Conservation (phyloP, 805 yeast species). For the Clavispora asparagi region DNA sequence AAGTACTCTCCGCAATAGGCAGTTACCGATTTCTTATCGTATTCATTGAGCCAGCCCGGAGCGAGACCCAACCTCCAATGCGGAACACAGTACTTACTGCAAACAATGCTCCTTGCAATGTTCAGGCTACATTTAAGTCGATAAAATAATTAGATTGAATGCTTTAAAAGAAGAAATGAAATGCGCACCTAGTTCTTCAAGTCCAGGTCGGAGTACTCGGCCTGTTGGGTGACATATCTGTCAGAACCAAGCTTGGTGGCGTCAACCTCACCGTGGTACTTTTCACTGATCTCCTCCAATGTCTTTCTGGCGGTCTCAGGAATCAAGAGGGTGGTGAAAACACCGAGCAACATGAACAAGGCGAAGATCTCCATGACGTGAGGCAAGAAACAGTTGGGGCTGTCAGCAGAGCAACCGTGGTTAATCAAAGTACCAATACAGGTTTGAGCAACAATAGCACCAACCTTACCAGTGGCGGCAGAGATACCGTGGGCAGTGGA, state of each 20-base stretch:
- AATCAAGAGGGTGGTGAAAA: slow-evolving; percentile 56
- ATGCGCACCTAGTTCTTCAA: slow-evolving; percentile 16
- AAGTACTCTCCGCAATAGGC: too few species aligned
- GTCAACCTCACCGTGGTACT: slow-evolving; percentile 73
- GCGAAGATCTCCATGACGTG: slow-evolving; percentile 95
- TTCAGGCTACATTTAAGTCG: too few species aligned
- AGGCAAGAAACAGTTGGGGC: slow-evolving; percentile 72
- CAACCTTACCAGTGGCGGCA: slow-evolving; percentile 88
- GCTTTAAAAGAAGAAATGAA: background rate
- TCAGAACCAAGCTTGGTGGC: slow-evolving; percentile 36
- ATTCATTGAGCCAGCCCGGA: too few species aligned
- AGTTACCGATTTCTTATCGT: too few species aligned
- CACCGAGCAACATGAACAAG: slow-evolving; percentile 82
- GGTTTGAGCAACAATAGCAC: slow-evolving; percentile 89
- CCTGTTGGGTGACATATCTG: slow-evolving; percentile 30
- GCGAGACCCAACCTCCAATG: too few species aligned
- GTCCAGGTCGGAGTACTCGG: slow-evolving; percentile 34
- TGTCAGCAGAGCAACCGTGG: slow-evolving; percentile 65
- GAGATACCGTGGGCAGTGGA: slow-evolving; percentile 94
- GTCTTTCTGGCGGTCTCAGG: slow-evolving; percentile 94
- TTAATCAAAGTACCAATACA: slow-evolving; percentile 78
- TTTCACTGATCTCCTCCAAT: slow-evolving; percentile 76
- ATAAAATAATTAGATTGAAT: background rate
- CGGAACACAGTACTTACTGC: too few species aligned
- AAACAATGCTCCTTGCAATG: too few species aligned